phyloP scores from a whole-genome alignment of 1,284 basidiomycete genomes.

The Pascua sp. region DNA sequence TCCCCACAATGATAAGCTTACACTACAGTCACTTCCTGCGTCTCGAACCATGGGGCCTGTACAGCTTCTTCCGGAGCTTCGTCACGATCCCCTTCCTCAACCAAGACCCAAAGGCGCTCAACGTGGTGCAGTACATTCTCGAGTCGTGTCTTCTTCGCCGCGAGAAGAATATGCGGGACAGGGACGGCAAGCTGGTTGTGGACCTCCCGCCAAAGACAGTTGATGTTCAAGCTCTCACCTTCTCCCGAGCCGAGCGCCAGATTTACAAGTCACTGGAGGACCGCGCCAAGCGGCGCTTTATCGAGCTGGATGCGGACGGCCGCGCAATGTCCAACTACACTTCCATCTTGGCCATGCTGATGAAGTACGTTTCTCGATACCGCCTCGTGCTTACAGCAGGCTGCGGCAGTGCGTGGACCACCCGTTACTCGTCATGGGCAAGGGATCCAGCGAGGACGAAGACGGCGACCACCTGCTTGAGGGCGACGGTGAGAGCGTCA shows the following conservation, averaged over 20 bases:
- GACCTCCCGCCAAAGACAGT: conserved; percentile 82
- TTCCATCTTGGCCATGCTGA: conserved; percentile 83
- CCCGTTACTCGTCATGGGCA: conserved; percentile 64
- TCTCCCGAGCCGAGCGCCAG: conserved; percentile 69
- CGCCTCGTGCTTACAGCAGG: conserved; percentile 50
- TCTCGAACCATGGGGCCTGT: conserved; percentile 87
- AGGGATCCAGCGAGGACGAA: conserved; percentile 54
- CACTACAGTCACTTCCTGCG: conserved; percentile 72
- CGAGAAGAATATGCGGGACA: conserved; percentile 91
- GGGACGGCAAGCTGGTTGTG: conserved; percentile 82
- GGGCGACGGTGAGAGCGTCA: conserved; percentile 52
- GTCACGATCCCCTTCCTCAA: conserved; percentile 83
- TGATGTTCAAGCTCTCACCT: conserved; percentile 65
- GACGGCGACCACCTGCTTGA: conserved; percentile 50
- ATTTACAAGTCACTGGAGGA: conserved; percentile 62
- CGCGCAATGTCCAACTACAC: conserved; percentile 79
- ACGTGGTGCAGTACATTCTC: conserved; percentile 87
- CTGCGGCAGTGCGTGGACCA: conserved; percentile 82
- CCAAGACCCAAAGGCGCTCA: conserved; percentile 82
- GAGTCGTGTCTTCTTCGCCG: conserved; percentile 84
- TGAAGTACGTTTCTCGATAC: conserved; percentile 58
- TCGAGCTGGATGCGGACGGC: conserved; percentile 70
- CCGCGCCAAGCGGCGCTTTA: conserved; percentile 55
- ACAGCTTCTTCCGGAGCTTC: conserved; percentile 82
- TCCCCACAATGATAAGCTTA: background rate